phyloP scores from a whole-genome alignment of 2,329 filamentous ascomycete genomes.

The Cladosporium sp. region DNA sequence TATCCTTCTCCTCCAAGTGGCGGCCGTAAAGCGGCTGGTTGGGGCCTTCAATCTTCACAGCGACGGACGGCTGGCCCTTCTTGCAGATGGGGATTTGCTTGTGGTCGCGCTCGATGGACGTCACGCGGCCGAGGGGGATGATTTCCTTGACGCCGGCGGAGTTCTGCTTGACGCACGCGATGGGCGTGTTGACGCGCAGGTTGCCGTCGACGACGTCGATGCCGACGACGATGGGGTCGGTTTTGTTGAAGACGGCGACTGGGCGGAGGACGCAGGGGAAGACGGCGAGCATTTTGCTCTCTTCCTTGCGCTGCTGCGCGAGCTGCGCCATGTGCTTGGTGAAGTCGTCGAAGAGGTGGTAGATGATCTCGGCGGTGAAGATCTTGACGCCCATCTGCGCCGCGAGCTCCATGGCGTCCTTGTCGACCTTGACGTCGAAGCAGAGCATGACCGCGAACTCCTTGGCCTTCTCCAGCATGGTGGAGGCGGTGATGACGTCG shows the following conservation, averaged over 20 bases:
- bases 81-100: constrained; percentile 91
- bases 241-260: constrained; percentile 98
- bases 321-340: constrained; percentile 90
- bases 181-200: constrained; percentile 80
- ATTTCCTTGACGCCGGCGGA: constrained; percentile 75
- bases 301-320: constrained; percentile 89
- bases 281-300: constrained; percentile 90
- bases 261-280: constrained; percentile 91
- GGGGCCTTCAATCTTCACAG: constrained; percentile 92
- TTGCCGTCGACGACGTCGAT: constrained; percentile 92
- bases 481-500: constrained; percentile 88
- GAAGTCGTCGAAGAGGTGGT: constrained; percentile 96
- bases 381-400: constrained; percentile 95
- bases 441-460: constrained; percentile 99
- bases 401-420: constrained; percentile 85
- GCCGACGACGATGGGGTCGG: constrained; percentile 87
- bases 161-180: constrained; percentile 82
- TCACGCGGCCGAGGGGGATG: constrained; percentile 81
- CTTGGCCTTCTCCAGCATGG: constrained; percentile 93
- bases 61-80: constrained; percentile 94
- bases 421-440: constrained; percentile 99
- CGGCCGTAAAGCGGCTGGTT: constrained; percentile 93
- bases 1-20: constrained; percentile 88
- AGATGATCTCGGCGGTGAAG: constrained; percentile 98
- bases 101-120: constrained; percentile 95